Evolutionary conservation across 306 rosid species (phyloP), one percentile per base, ranked within the genome.

Genomic region (Hippophae rhamnoides): DNA sequence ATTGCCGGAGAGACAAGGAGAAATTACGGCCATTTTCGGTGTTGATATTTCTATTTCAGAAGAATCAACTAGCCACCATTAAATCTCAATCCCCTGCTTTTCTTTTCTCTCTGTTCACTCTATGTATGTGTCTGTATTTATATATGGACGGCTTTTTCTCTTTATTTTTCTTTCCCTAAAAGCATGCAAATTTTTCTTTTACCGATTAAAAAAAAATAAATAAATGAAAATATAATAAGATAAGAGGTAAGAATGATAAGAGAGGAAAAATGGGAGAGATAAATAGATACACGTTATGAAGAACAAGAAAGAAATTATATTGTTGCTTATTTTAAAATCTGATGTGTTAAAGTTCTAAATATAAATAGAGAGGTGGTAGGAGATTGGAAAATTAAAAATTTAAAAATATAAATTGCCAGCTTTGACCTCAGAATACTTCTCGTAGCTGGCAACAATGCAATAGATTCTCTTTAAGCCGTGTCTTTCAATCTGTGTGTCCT

Each of bases 11-110:
- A 58, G 74, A 49, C 68, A 72, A 54, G 72, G 89, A 66, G 94
- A 52, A 18, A 79, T 58, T 42, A 80, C 77, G 1, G 84, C 84
- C 95, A 89, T 82, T 70, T 64, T 66, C 25, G 56, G 6, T 57
- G 18, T 25, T 10, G 38, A 5, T 8, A 57, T 25, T 58, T 58
- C 44, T 62, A 31, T 73, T 46, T 57, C 46, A 47, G 42, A 56
- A 10, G 55, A 13, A 68, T 60, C 74, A 65, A 72, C 38, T 56
- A 77, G 67, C 47, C 40, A 62, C 41, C 63, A 60, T 69, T 68
- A 74, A 62, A 72, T 61, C 61, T 31, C 38, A 31, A 31, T 31
- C 38, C 5, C 38, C 38, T 31, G 38, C 5, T 31, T 31, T 4
- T 4, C 38, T 1, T 31, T 4, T 31, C 38, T 31, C 38, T 31